A percentile compares a stretch with the other conserved stretches of the same genome.
These are phyloP conservation scores for Aphanocladium album DNA, from an alignment of 2,329 filamentous ascomycete genomes.

Conservation along the genomic window DNA sequence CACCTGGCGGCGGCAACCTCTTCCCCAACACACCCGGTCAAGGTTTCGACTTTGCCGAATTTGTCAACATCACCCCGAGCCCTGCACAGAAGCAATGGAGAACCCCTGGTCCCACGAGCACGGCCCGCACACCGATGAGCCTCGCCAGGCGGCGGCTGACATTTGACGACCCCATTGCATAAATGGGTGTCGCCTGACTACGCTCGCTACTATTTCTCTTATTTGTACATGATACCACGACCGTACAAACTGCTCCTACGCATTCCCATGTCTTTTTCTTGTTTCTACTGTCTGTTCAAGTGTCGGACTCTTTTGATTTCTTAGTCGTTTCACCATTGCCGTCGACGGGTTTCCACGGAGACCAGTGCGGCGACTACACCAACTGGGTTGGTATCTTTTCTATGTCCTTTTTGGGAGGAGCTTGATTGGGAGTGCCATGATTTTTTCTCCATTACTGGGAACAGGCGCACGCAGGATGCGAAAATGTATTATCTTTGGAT, in stretches of 20 bases:
- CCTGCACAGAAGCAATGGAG: slow-evolving; percentile 88
- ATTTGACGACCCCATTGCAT: slow-evolving; percentile 69
- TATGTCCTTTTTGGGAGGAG: neutral
- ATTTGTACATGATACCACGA: slow-evolving; percentile 31
- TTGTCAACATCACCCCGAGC: slow-evolving; percentile 94
- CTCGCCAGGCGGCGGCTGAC: slow-evolving; percentile 72
- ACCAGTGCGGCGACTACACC: neutral
- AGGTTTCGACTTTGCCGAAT: slow-evolving; percentile 89
- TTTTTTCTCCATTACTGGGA: neutral
- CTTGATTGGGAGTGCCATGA: neutral
- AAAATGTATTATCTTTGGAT: slow-evolving; percentile 1
- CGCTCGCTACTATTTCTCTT: slow-evolving; percentile 11
- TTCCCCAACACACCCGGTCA: slow-evolving; percentile 76
- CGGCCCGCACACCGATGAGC: slow-evolving; percentile 53
- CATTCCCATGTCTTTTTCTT: neutral
- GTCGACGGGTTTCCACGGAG: neutral
- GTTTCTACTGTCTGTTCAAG: neutral
- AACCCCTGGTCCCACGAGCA: slow-evolving; percentile 59
- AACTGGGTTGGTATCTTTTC: slow-evolving; percentile 9
- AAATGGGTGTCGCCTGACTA: neutral
- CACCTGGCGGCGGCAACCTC: slow-evolving; percentile 65
- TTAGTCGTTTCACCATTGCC: neutral
- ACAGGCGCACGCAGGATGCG: slow-evolving; percentile 1
- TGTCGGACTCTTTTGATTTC: neutral
- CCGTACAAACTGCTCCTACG: slow-evolving; percentile 20